These are phyloP conservation scores for Xylariaceae sp. DNA, from an alignment of 2,329 filamentous ascomycete species.

Conservation along the genomic window DNA sequence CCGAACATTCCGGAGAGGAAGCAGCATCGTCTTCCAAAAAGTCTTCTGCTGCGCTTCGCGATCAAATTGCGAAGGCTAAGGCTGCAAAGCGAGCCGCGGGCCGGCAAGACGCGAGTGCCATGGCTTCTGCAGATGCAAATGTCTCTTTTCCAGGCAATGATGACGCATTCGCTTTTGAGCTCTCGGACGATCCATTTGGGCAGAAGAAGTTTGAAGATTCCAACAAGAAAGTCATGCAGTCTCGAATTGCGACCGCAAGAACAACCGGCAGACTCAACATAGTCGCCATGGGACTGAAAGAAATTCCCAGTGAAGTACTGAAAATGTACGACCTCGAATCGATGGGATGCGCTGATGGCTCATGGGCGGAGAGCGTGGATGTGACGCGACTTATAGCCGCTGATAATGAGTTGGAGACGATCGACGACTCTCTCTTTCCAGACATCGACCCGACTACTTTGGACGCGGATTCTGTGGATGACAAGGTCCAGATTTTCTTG, in stretches of 20 bases:
- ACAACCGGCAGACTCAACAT: constrained; percentile 82
- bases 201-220: constrained; percentile 53
- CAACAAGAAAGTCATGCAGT: constrained; percentile 62
- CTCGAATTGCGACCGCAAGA: constrained; percentile 66
- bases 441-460: constrained; percentile 56
- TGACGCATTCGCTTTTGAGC: constrained; percentile 52
- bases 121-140: constrained; percentile 26
- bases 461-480: constrained; percentile 51
- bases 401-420: constrained; percentile 76
- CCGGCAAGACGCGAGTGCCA: constrained; percentile 31
- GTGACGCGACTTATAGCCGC: constrained; percentile 78
- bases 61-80: constrained; percentile 90
- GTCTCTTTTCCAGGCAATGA: constrained; percentile 44
- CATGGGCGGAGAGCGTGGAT: constrained; percentile 91
- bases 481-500: constrained; percentile 69
- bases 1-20: constrained; percentile 34
- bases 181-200: constrained; percentile 65
- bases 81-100: constrained; percentile 62
- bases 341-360: constrained; percentile 55
- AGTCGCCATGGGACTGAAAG: constrained; percentile 71
- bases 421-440: constrained; percentile 74
- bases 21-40: constrained; percentile 42
- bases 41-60: constrained; percentile 74
- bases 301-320: constrained; percentile 77
- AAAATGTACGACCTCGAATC: constrained; percentile 83